A percentile compares a stretch with the other conserved stretches of the same genome.
Evolutionary conservation across 2,329 filamentous ascomycete species (phyloP).

Genomic region (Lizonia empirigonia): DNA sequence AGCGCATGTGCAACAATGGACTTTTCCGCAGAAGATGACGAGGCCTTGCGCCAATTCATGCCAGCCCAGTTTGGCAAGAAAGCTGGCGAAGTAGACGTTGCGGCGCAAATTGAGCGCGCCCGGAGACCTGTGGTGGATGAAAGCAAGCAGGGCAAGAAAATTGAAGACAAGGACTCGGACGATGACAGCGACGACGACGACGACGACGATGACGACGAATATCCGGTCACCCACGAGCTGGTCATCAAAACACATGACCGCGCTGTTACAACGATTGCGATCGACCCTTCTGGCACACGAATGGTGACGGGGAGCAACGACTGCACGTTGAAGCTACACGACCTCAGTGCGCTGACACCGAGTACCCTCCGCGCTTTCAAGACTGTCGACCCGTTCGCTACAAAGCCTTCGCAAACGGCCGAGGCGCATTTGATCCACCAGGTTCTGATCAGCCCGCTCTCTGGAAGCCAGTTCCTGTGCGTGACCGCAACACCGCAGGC

Average conservation of each 20-base stretch:
- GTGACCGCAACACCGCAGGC: constrained; percentile 89
- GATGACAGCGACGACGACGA: constrained; percentile 62
- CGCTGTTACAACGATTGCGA: constrained; percentile 79
- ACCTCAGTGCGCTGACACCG: constrained; percentile 94
- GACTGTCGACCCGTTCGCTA: constrained; percentile 82
- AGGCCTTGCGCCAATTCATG: constrained; percentile 76
- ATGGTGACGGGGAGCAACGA: constrained; percentile 91
- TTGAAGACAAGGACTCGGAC: constrained; percentile 46
- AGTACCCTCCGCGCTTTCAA: constrained; percentile 94
- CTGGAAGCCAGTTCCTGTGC: constrained; percentile 81
- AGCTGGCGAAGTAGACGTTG: constrained; percentile 72
- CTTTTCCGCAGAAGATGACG: constrained; percentile 57
- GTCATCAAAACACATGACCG: constrained; percentile 90
- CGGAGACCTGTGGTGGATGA: constrained; percentile 62
- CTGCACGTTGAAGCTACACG: constrained; percentile 88
- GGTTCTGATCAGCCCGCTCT: constrained; percentile 82
- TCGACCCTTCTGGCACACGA: constrained; percentile 84
- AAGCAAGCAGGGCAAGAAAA: constrained; percentile 35
- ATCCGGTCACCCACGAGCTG: constrained; percentile 90
- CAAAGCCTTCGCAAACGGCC: constrained; percentile 70
- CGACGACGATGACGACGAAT: constrained; percentile 83
- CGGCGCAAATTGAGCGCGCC: constrained; percentile 79
- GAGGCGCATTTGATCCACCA: constrained; percentile 90
- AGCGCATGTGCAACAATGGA: constrained; percentile 24
- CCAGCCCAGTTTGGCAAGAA: constrained; percentile 87